Evolutionary conservation across 1,284 basidiomycete species (phyloP).

Genomic region (Grifola frondosa): DNA sequence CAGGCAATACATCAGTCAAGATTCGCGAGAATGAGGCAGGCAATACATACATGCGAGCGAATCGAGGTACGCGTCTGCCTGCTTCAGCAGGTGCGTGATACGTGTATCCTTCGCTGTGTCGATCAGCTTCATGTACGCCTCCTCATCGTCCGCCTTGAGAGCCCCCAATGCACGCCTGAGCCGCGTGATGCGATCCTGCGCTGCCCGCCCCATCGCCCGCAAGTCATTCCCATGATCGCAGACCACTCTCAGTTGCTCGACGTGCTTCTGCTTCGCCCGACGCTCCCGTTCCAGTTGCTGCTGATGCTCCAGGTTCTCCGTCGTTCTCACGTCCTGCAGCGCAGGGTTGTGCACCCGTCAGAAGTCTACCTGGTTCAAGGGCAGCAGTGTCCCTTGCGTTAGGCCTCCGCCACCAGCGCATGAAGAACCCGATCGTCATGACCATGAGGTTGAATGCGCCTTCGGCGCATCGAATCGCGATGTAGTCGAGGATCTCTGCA

Average conservation of each 20-base stretch:
- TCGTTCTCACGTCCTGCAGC: slow-evolving; percentile 87
- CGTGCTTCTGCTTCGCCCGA: slow-evolving; percentile 92
- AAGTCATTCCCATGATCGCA: slow-evolving; percentile 82
- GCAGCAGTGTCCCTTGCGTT: slow-evolving; percentile 84
- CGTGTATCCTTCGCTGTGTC: slow-evolving; percentile 99
- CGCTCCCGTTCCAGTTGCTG: slow-evolving; percentile 91
- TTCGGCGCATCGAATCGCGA: slow-evolving; percentile 86
- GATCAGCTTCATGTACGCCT: slow-evolving; percentile 97
- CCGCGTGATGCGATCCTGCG: slow-evolving; percentile 87
- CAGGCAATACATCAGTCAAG: background rate
- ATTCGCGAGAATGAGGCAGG: slow-evolving; percentile 21
- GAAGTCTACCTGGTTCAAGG: slow-evolving; percentile 91
- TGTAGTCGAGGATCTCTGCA: slow-evolving; percentile 79
- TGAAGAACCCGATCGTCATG: slow-evolving; percentile 75
- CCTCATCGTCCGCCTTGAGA: slow-evolving; percentile 98
- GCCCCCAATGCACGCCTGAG: slow-evolving; percentile 97
- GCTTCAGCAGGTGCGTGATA: slow-evolving; percentile 92
- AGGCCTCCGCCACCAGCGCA: slow-evolving; percentile 83
- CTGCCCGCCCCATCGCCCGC: slow-evolving; percentile 56
- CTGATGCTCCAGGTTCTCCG: slow-evolving; percentile 86
- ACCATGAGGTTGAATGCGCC: slow-evolving; percentile 77
- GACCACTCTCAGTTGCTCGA: slow-evolving; percentile 90
- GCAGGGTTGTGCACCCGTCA: slow-evolving; percentile 84
- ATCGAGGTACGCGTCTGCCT: slow-evolving; percentile 96
- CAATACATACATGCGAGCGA: slow-evolving; percentile 87